Conservation (phyloP, 2,329 filamentous ascomycete genomes). For the Rhexocercosporidium sp. region DNA sequence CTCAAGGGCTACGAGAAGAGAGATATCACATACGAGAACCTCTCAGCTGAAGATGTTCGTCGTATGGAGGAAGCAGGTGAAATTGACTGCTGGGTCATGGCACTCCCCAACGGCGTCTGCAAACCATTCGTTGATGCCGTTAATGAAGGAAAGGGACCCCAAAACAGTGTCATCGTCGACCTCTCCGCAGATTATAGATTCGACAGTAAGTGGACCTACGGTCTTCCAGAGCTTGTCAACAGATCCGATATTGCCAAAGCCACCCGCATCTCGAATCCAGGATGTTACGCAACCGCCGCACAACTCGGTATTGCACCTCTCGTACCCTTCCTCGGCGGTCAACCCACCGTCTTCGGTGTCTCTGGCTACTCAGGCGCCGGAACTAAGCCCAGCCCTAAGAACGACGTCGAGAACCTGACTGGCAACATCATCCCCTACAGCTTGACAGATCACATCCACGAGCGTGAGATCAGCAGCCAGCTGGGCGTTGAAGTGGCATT, state of each 20-base stretch:
- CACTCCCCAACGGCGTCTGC: conserved; percentile 92
- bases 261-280: conserved; percentile 87
- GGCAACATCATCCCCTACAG: conserved; percentile 93
- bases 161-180: conserved; percentile 82
- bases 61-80: conserved; percentile 83
- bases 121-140: conserved; percentile 92
- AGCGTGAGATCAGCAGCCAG: conserved; percentile 84
- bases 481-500: conserved; percentile 79
- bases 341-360: conserved; percentile 86
- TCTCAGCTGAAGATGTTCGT: conserved; percentile 84
- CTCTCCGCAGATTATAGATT: conserved; percentile 97
- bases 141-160: conserved; percentile 65
- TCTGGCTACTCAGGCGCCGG: conserved; percentile 95
- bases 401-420: conserved; percentile 80
- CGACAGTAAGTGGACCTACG: conserved; percentile 84
- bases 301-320: conserved; percentile 89
- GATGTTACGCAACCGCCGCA: conserved; percentile 93
- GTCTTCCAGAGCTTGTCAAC: conserved; percentile 83
- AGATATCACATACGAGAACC: conserved; percentile 89
- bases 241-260: conserved; percentile 78
- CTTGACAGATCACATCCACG: conserved; percentile 92
- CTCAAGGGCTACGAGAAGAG: conserved; percentile 90
- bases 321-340: conserved; percentile 74
- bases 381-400: conserved; percentile 93
- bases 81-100: conserved; percentile 98